These are phyloP conservation scores for Diaporthe citri DNA, from an alignment of 2,329 filamentous ascomycete species.

Conservation along the genomic window DNA sequence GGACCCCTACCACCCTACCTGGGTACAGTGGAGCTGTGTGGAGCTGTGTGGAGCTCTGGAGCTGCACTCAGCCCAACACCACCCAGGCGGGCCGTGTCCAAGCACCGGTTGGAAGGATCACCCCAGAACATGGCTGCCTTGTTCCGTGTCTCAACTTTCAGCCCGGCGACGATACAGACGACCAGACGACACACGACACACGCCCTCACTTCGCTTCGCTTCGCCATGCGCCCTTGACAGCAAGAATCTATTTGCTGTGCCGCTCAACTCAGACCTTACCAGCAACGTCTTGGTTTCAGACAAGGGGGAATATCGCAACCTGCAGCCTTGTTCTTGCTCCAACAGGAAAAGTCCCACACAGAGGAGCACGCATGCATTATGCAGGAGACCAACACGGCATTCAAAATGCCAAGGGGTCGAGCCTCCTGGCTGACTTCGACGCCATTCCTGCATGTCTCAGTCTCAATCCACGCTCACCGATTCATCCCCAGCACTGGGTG, in stretches of 20 bases:
- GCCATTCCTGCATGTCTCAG: not conserved
- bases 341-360: not conserved
- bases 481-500: too few relatives aligned
- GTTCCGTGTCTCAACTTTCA: slow-evolving; percentile 7
- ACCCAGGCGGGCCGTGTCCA: not conserved
- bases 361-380: not conserved
- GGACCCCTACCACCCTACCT: too few relatives aligned
- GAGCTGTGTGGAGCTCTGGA: not conserved
- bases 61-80: not conserved
- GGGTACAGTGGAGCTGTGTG: not conserved
- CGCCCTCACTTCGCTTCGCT: not conserved
- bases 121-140: slow-evolving; percentile 11
- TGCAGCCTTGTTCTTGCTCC: not conserved
- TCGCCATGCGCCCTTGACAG: not conserved
- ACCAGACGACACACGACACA: not conserved
- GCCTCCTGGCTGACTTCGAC: not conserved
- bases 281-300: not conserved
- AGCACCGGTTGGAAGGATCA: slow-evolving; percentile 1
- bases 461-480: not conserved
- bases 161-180: not conserved
- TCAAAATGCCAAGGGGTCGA: not conserved
- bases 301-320: too few relatives aligned
- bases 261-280: not conserved
- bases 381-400: not conserved
- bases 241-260: not conserved